These are phyloP conservation scores for Fusarium pseudonygamai DNA, from an alignment of 2,329 filamentous ascomycete genomes.

Conservation along the genomic window DNA sequence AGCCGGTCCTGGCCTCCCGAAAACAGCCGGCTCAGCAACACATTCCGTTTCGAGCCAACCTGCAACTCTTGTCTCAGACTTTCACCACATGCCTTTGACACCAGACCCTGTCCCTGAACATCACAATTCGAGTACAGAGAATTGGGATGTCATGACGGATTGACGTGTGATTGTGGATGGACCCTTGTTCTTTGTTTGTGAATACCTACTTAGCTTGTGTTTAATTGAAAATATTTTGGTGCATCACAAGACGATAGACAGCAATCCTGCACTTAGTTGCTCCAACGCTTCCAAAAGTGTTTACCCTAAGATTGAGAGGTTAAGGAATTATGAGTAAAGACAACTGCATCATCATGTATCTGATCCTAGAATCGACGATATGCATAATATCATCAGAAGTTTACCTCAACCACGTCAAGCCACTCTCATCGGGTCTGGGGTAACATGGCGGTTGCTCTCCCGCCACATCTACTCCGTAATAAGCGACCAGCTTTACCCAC, in stretches of 20 bases:
- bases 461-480: conserved; percentile 10
- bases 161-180: conserved; percentile 30
- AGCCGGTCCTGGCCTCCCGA: conserved; percentile 9
- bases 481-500: conserved; percentile 3
- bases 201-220: not conserved
- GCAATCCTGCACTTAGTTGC: not conserved
- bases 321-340: not conserved
- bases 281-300: not conserved
- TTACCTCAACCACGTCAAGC: not conserved
- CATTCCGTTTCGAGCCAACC: conserved; percentile 1
- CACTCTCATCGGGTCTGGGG: not conserved
- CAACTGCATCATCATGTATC: not conserved
- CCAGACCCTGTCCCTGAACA: conserved; percentile 31
- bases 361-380: not conserved
- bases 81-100: conserved; percentile 32
- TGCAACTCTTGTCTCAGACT: conserved; percentile 31
- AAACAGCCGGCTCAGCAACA: conserved; percentile 12
- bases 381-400: not conserved
- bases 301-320: not conserved
- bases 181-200: conserved; percentile 19
- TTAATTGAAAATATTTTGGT: not conserved
- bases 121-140: not conserved
- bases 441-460: conserved; percentile 6
- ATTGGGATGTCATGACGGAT: not conserved
- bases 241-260: not conserved